Evolutionary conservation across 164 flowering plant species (phyloP).

Genomic region (Malania oleifera): DNA sequence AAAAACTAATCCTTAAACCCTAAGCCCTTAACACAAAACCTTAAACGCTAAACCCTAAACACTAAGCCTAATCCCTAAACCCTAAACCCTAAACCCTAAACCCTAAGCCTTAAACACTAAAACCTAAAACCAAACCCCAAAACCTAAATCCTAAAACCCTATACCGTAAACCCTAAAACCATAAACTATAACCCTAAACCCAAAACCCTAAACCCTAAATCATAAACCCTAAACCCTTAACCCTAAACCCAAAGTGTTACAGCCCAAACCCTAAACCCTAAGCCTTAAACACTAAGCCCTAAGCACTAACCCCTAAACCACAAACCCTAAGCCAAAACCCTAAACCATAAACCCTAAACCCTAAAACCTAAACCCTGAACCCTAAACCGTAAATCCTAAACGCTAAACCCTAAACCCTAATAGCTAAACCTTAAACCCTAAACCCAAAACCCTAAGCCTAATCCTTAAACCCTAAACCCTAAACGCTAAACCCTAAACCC

Average conservation of each 20-base stretch:
- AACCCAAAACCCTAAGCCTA: neutral
- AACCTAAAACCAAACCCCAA: neutral
- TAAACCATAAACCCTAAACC: conserved; percentile 1
- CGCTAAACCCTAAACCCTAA: conserved; percentile 1
- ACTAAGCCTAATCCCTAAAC: too few species aligned
- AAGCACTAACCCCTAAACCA: neutral
- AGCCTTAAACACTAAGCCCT: neutral
- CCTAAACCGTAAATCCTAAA: neutral
- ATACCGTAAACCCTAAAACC: neutral
- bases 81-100: conserved; percentile 2
- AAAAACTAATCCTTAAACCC: too few species aligned
- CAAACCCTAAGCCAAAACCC: neutral
- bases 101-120: neutral
- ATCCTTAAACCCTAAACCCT: too few species aligned
- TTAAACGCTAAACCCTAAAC: too few species aligned
- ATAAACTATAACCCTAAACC: neutral
- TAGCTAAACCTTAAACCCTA: conserved; percentile 1
- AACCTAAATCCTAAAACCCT: neutral
- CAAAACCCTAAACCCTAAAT: neutral
- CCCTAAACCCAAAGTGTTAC: neutral
- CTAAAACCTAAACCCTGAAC: neutral
- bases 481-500: too few species aligned
- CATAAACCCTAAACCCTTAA: too few species aligned
- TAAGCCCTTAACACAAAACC: too few species aligned
- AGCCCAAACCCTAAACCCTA: neutral